phyloP scores from a whole-genome alignment of 2,329 filamentous ascomycete species.

The Anthostomella pinea region DNA sequence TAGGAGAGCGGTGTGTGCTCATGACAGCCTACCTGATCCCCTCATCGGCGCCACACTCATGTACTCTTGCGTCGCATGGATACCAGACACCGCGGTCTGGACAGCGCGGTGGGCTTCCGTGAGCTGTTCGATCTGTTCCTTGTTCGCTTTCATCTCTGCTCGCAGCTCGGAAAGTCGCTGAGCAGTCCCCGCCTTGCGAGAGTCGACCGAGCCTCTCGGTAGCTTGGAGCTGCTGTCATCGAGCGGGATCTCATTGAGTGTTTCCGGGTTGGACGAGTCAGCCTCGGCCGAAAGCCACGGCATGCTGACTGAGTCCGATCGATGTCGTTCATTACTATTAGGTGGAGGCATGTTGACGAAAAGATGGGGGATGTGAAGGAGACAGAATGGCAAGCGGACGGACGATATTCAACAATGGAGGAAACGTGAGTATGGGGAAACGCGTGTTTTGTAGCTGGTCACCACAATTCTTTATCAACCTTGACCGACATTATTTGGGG shows the following conservation, averaged over 20 bases:
- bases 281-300: slow-evolving; percentile 4
- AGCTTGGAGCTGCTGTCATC: neutral
- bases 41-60: no score
- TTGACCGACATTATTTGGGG: no score
- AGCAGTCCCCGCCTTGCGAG: slow-evolving; percentile 4
- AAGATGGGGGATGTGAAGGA: no score
- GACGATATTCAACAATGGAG: no score
- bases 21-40: no score
- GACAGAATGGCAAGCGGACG: no score
- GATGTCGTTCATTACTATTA: slow-evolving; percentile 3
- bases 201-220: slow-evolving; percentile 5
- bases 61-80: slow-evolving; percentile 12
- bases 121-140: slow-evolving; percentile 13
- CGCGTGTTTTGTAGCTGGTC: no score
- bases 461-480: no score
- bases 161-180: slow-evolving; percentile 10
- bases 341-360: no score
- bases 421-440: no score
- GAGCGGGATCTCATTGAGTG: slow-evolving; percentile 10
- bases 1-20: no score
- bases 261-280: slow-evolving; percentile 10
- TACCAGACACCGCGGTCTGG: slow-evolving; percentile 9
- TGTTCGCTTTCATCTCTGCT: slow-evolving; percentile 11
- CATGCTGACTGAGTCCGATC: neutral
- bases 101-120: slow-evolving; percentile 13